Percentiles rank a stretch among this genome's conserved stretches.
phyloP scores from a whole-genome alignment of 2,329 filamentous ascomycete species.

The Periconia sp. region DNA sequence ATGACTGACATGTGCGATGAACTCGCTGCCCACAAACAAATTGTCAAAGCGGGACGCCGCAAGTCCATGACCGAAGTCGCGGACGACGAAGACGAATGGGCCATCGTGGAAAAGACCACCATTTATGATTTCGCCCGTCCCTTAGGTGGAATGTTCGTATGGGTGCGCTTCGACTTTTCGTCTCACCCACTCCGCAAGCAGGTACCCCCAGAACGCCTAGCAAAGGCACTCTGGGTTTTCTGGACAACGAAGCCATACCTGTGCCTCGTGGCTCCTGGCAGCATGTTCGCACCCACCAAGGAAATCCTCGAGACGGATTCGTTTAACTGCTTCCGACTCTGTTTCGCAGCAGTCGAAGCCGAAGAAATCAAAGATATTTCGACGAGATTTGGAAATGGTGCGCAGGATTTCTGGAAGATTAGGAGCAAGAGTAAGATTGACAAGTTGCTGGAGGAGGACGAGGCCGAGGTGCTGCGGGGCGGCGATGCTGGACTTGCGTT shows the following conservation, averaged over 20 bases:
- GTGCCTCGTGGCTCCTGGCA: slow-evolving; percentile 70
- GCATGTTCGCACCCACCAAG: slow-evolving; percentile 70
- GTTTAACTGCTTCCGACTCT: slow-evolving; percentile 75
- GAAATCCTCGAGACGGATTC: slow-evolving; percentile 60
- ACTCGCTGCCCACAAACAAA: slow-evolving; percentile 68
- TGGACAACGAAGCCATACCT: slow-evolving; percentile 69
- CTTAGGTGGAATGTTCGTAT: slow-evolving; percentile 89
- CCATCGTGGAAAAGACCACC: slow-evolving; percentile 71
- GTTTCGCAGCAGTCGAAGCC: slow-evolving; percentile 81
- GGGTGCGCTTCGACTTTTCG: slow-evolving; percentile 73
- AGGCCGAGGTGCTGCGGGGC: slow-evolving; percentile 23
- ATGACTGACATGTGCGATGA: slow-evolving; percentile 78
- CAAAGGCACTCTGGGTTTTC: slow-evolving; percentile 69
- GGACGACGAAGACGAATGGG: slow-evolving; percentile 64
- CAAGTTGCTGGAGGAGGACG: slow-evolving; percentile 54
- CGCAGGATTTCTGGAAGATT: slow-evolving; percentile 76
- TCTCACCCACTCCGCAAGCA: slow-evolving; percentile 68
- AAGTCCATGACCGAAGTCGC: slow-evolving; percentile 33
- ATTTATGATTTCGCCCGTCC: slow-evolving; percentile 80
- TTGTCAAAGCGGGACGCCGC: slow-evolving; percentile 63
- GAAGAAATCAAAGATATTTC: slow-evolving; percentile 66
- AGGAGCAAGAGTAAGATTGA: slow-evolving; percentile 68
- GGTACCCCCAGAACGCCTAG: slow-evolving; percentile 59
- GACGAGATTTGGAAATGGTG: slow-evolving; percentile 66
- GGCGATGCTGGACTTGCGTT: slow-evolving; percentile 28